phyloP scores from a whole-genome alignment of 805 yeast species.

The Wickerhamomyces strasburgensis region DNA sequence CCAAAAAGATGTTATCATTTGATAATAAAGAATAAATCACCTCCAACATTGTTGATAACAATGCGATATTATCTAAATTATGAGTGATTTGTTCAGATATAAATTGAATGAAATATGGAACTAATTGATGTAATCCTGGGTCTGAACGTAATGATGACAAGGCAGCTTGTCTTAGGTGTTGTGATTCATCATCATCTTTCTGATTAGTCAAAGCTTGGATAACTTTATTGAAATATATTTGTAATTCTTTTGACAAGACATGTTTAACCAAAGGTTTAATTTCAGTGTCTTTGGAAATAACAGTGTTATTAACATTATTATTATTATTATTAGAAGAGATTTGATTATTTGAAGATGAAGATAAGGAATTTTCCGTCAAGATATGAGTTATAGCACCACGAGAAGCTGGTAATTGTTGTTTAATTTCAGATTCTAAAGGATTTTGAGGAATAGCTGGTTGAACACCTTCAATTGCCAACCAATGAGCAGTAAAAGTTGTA shows the following conservation, averaged over 20 bases:
- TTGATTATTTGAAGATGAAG: conserved; percentile 26
- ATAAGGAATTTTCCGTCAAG: conserved; percentile 38
- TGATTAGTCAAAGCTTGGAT: conserved; percentile 68
- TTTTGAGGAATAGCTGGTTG: conserved; percentile 98
- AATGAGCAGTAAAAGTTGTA: conserved; percentile 89
- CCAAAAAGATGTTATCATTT: conserved; percentile 81
- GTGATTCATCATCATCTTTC: conserved; percentile 37
- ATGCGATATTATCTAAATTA: conserved; percentile 65
- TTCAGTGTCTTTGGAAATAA: conserved; percentile 39
- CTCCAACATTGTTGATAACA: conserved; percentile 80
- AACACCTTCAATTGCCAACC: conserved; percentile 98
- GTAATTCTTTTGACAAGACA: conserved; percentile 89
- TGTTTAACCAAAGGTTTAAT: conserved; percentile 92
- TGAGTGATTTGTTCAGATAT: conserved; percentile 93
- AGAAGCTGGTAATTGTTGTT: conserved; percentile 66
- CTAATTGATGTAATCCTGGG: conserved; percentile 94
- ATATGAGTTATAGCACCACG: conserved; percentile 80
- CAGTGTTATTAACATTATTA: conserved; percentile 4
- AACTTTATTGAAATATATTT: conserved; percentile 87
- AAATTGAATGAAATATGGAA: conserved; percentile 94
- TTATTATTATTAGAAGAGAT: conserved; percentile 10
- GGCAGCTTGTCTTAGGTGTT: conserved; percentile 67
- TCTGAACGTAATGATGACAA: conserved; percentile 80
- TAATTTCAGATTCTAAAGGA: conserved; percentile 75
- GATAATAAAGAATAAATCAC: conserved; percentile 79